Percentiles rank a stretch among this genome's conserved stretches.
Evolutionary conservation across 441 rosid species (phyloP).

Genomic region (Croton laevigatus): DNA sequence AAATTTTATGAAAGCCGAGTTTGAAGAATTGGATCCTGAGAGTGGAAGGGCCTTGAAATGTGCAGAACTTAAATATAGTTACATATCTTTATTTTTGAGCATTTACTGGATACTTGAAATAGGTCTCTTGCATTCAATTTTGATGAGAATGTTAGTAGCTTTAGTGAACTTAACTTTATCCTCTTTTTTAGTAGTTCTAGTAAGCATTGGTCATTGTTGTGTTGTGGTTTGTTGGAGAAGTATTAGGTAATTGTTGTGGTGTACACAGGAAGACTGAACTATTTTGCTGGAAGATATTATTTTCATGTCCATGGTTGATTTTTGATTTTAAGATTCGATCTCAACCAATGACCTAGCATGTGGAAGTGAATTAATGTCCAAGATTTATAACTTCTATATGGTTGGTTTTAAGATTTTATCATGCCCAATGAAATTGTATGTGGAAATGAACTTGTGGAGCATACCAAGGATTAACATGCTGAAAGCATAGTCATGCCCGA

Average conservation of each 20-base stretch:
- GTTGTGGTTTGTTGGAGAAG: not conserved
- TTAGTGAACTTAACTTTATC: too few species aligned
- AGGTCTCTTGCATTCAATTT: too few species aligned
- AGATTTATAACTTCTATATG: not conserved
- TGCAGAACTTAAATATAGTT: not conserved
- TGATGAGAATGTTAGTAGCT: too few species aligned
- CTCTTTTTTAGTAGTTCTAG: too few species aligned
- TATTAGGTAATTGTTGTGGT: not conserved
- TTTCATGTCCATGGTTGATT: not conserved
- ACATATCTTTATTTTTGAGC: not conserved
- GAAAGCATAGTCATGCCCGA: conserved; percentile 2
- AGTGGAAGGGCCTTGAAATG: too few species aligned
- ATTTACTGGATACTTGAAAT: not conserved
- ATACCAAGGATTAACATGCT: not conserved
- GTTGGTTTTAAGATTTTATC: not conserved
- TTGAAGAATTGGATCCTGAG: not conserved
- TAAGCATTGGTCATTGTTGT: too few species aligned
- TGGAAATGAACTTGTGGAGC: not conserved
- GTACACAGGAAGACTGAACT: not conserved
- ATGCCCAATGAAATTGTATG: not conserved
- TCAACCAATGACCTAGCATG: too few species aligned
- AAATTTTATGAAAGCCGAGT: not conserved
- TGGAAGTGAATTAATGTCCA: not conserved
- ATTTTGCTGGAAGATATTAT: not conserved
- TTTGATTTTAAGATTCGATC: not conserved